A percentile compares a stretch with the other conserved stretches of the same genome.
Evolutionary conservation across 768 basidiomycete genomes (phyloP).

Genomic region (Agaricus sinodeliciosus): DNA sequence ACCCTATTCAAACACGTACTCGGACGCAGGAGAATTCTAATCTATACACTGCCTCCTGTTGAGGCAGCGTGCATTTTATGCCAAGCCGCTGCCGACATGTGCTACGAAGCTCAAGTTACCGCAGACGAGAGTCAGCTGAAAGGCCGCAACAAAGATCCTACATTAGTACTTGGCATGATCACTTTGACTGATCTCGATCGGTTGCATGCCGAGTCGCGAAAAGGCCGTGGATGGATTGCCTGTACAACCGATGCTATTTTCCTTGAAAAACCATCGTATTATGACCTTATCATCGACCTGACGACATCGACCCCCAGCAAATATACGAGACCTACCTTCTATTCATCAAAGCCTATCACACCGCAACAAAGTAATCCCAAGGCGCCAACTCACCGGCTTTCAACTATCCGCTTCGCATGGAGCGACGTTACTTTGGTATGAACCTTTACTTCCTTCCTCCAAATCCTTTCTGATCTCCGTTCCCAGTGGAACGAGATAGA

Average conservation of each 20-base stretch:
- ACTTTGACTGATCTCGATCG: constrained; percentile 69
- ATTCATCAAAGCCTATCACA: constrained; percentile 44
- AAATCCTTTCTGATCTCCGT: neutral
- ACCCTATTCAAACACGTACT: constrained; percentile 78
- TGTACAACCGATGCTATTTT: constrained; percentile 87
- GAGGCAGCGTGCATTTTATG: constrained; percentile 75
- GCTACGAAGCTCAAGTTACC: constrained; percentile 37
- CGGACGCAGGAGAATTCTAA: constrained; percentile 66
- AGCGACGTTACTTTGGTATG: constrained; percentile 72
- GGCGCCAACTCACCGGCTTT: constrained; percentile 47
- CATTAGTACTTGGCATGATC: constrained; percentile 73
- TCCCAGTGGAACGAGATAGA: constrained; percentile 74
- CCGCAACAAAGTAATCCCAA: constrained; percentile 25
- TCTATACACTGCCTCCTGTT: constrained; percentile 75
- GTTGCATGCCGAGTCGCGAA: constrained; percentile 46
- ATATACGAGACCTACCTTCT: constrained; percentile 60
- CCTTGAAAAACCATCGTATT: constrained; percentile 71
- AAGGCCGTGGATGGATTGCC: constrained; percentile 75
- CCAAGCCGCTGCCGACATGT: constrained; percentile 54
- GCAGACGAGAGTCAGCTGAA: constrained; percentile 15
- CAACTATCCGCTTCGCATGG: constrained; percentile 71
- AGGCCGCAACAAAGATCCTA: constrained; percentile 31
- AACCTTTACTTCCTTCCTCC: constrained; percentile 6
- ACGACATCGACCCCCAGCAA: constrained; percentile 59
- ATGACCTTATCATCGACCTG: constrained; percentile 77